Evolutionary conservation across 2,329 filamentous ascomycete genomes (phyloP).

Genomic region (Cladosporium sp.): DNA sequence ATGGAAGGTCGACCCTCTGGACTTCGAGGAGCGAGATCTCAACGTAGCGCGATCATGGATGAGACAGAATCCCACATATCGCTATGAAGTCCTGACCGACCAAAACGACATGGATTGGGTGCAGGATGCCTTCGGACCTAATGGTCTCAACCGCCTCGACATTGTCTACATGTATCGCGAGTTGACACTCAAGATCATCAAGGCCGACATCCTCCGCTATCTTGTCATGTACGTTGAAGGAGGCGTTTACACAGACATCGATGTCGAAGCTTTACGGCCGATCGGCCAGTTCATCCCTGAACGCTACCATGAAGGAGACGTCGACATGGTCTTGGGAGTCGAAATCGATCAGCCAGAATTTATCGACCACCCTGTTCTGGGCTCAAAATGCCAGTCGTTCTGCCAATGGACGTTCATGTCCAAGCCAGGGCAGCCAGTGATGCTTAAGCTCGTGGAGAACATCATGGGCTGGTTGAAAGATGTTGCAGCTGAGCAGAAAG

Average conservation of each 20-base stretch:
- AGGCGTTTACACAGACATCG: constrained; percentile 58
- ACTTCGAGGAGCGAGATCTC: constrained; percentile 62
- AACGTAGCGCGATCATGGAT: constrained; percentile 61
- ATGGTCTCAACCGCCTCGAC: constrained; percentile 63
- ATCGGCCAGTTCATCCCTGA: constrained; percentile 59
- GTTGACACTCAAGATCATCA: constrained; percentile 61
- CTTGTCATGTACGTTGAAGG: constrained; percentile 65
- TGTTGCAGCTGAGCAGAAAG: constrained; percentile 56
- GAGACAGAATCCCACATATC: constrained; percentile 60
- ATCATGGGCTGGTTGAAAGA: constrained; percentile 63
- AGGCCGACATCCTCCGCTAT: constrained; percentile 63
- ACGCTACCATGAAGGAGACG: constrained; percentile 58
- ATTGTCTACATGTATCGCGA: constrained; percentile 59
- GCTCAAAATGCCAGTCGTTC: constrained; percentile 65
- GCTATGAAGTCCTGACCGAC: constrained; percentile 68
- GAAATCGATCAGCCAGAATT: constrained; percentile 69
- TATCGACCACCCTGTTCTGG: constrained; percentile 60
- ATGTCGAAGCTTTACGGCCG: constrained; percentile 53
- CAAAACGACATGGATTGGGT: constrained; percentile 64
- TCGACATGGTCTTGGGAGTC: constrained; percentile 66
- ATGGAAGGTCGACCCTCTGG: constrained; percentile 66
- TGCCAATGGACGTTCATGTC: constrained; percentile 74
- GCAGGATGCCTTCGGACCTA: constrained; percentile 62
- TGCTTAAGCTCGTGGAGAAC: constrained; percentile 64
- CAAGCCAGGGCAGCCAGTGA: constrained; percentile 63